Evolutionary conservation across 306 rosid genomes (phyloP).

Genomic region (Cucurbita maxima): DNA sequence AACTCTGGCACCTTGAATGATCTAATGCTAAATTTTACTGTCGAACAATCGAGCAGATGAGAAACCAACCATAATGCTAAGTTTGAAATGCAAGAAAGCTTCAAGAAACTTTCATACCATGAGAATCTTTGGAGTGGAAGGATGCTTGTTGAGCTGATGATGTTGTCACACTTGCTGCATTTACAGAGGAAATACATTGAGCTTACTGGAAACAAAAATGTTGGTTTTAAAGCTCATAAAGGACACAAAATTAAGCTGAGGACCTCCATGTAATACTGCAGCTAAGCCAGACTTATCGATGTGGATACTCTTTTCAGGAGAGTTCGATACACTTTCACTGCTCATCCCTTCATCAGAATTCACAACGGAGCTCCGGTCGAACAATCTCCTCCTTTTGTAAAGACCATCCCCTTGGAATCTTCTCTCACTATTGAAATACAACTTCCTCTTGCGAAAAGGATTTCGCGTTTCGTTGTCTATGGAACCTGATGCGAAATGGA

Average conservation of each 20-base stretch:
- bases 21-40: slow-evolving; percentile 81
- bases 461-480: slow-evolving; percentile 36
- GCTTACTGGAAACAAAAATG: background rate
- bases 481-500: slow-evolving; percentile 9
- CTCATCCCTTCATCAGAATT: slow-evolving; percentile 62
- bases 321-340: slow-evolving; percentile 65
- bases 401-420: slow-evolving; percentile 32
- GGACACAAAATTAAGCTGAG: background rate
- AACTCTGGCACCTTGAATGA: slow-evolving; percentile 85
- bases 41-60: slow-evolving; percentile 16
- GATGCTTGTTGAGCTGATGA: slow-evolving; percentile 31
- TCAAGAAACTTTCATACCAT: slow-evolving; percentile 29
- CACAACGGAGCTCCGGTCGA: slow-evolving; percentile 34
- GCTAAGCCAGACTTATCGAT: slow-evolving; percentile 25
- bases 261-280: slow-evolving; percentile 24
- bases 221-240: background rate
- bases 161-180: slow-evolving; percentile 24
- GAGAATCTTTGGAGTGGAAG: slow-evolving; percentile 45
- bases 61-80: slow-evolving; percentile 12
- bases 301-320: slow-evolving; percentile 32
- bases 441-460: slow-evolving; percentile 47
- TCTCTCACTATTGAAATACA: slow-evolving; percentile 29
- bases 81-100: background rate
- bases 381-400: slow-evolving; percentile 50
- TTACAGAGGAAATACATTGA: slow-evolving; percentile 8